Evolutionary conservation across 2,329 filamentous ascomycete species (phyloP).

Genomic region (Colletotrichum sidae): DNA sequence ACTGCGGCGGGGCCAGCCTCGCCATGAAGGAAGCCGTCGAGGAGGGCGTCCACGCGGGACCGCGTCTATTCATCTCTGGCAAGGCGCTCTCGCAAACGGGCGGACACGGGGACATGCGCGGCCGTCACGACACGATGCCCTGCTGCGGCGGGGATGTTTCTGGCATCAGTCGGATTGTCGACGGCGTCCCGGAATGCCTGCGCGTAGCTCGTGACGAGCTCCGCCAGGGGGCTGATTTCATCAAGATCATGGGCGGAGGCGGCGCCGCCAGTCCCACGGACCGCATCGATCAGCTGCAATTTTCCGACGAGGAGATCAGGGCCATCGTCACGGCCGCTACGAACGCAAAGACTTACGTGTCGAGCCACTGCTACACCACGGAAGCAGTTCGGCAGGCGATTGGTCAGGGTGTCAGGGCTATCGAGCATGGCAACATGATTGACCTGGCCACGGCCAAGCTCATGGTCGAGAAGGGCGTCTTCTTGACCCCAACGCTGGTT

Average conservation of each 20-base stretch:
- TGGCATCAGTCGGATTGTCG: slow-evolving; percentile 58
- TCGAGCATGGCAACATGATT: slow-evolving; percentile 59
- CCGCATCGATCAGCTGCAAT: slow-evolving; percentile 64
- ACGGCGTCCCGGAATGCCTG: slow-evolving; percentile 66
- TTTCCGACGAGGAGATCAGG: slow-evolving; percentile 65
- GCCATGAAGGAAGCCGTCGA: slow-evolving; percentile 67
- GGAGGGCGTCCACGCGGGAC: slow-evolving; percentile 65
- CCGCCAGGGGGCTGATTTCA: slow-evolving; percentile 66
- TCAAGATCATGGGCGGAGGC: slow-evolving; percentile 71
- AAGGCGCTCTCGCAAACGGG: slow-evolving; percentile 68
- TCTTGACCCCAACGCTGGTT: slow-evolving; percentile 65
- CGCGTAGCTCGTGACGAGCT: slow-evolving; percentile 65
- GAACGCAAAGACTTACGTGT: slow-evolving; percentile 64
- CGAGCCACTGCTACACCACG: slow-evolving; percentile 68
- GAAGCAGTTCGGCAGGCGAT: slow-evolving; percentile 65
- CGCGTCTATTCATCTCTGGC: slow-evolving; percentile 65
- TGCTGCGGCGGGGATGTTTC: slow-evolving; percentile 58
- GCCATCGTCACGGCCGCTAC: slow-evolving; percentile 63
- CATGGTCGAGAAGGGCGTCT: slow-evolving; percentile 61
- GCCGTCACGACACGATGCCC: slow-evolving; percentile 47
- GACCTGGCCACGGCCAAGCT: slow-evolving; percentile 56
- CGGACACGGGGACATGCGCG: slow-evolving; percentile 64
- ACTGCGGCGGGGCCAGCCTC: slow-evolving; percentile 66
- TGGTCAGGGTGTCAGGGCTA: slow-evolving; percentile 65
- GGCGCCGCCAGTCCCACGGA: slow-evolving; percentile 69